Base-by-base conservation (phyloP, 2,329 filamentous ascomycete genomes). In the Stagonosporopsis rhizophila region DNA sequence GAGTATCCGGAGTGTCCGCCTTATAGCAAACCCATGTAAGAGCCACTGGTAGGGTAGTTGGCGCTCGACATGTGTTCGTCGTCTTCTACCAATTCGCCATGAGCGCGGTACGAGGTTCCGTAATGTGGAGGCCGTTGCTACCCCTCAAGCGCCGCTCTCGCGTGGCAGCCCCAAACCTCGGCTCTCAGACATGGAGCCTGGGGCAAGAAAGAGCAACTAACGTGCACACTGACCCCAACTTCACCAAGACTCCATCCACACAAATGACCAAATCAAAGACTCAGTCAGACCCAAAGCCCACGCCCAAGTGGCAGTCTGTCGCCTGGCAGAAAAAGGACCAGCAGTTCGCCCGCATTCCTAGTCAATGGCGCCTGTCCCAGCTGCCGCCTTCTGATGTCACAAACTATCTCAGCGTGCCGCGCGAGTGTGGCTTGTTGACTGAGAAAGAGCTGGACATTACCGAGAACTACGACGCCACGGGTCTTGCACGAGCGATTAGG, bases 361-460 rank as follows among this genome's bases (percentile, higher is more conserved):
- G 64, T 40, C 74, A 74, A 64, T 83, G 80, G 79, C 75, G 67
- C n/a, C 66, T 83, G 39, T 56, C 50, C 23, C 56, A 37, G 19
- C 42, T 60, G 14, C 70, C 71, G 0, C 37, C 66, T 39, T n/a
- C 64, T 2, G 56, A 62, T 17, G 59, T 67, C 19, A 68, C 69
- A 44, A 71, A 64, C 52, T 63, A 71, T 46, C 76, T 83, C 47
- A 73, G 80, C 25, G 72, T 86, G 9, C 84, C 84, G 2, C 75
- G 78, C n/a, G 75, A 75, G 45, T 83, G 83, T 62, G 83, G 83
- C 0, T 67, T 87, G 6, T 73, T 87, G 22, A 80, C 69, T 1
- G n/a, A 70, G 0, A 67, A 77, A 5, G 84, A 88, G 58, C 67
- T 87, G 19, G 69, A 75, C 0, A 85, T 87, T 44, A 87, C 85